Evolutionary conservation across 1,139 yeast genomes (phyloP), one percentile per base, ranked within the genome.

Genomic region (Debaryomyces sp.): DNA sequence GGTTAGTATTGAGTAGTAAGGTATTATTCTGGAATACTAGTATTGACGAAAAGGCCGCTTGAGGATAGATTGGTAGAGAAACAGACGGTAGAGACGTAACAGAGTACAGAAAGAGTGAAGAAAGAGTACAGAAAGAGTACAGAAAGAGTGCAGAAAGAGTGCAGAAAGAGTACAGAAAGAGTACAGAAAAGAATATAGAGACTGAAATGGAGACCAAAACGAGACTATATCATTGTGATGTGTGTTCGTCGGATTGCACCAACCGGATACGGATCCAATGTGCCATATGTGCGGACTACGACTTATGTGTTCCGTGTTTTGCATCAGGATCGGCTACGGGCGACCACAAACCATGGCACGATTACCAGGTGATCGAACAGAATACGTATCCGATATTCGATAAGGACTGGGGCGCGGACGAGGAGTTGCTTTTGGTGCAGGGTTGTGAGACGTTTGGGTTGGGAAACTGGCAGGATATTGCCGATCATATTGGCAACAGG

Each of bases 331-430:
- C 81, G 18, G 73, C 82, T 27, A 81, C 95, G 4, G 95, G 91
- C 1, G 86, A 83, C 55, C 99, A 94, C 70, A 85, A 90, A 67
- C 98, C 99, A 24, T 89, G 85, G 81, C 99, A 94, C 65, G 96
- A 89, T 64, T 94, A 94, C 67, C 81, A 85, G 61, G 89, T 94
- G 23, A 87, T 94, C 38, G 99, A 94, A 66, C 97, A 95, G 59
- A 94, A 92, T 62, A 89, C 96, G 5, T 94, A 90, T 62, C 99
- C 99, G 0, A 89, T 95, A 21, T 87, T 94, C 58, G 89, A 84
- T 47, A 81, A 80, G 49, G 94, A 87, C 44, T 94, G 99, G 99
- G 99, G 99, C 29, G 99, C 99, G 0, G 99, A 94, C 67, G 99
- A 94, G 66, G 99, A 94, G 66, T 65, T 92, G 52, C 73, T 90